phyloP scores from a whole-genome alignment of 2,329 filamentous ascomycete species.

The Nigrospora oryzae region DNA sequence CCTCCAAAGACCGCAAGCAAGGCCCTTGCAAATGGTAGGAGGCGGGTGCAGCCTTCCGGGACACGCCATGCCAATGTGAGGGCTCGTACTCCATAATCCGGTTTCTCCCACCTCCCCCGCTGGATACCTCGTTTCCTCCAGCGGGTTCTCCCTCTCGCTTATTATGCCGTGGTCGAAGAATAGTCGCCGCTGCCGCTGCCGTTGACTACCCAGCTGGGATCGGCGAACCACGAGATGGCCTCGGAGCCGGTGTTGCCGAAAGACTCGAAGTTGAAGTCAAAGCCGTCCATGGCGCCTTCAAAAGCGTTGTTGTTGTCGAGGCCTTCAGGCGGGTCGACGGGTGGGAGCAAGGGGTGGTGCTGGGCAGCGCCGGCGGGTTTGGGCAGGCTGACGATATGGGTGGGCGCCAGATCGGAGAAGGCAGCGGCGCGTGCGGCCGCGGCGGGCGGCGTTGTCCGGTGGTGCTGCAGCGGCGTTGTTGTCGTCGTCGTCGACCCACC shows the following conservation, averaged over 20 bases:
- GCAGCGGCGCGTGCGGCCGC: conserved; percentile 11
- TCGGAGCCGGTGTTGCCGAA: conserved; percentile 28
- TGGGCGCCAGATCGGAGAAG: conserved; percentile 11
- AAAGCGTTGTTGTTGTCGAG: conserved; percentile 42
- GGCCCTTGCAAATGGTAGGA: too few species aligned
- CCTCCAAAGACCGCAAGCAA: too few species aligned
- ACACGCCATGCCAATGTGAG: too few species aligned
- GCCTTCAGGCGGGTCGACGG: conserved; percentile 23
- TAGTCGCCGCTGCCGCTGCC: conserved; percentile 17
- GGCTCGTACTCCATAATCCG: too few species aligned
- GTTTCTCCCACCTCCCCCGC: too few species aligned
- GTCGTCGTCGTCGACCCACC: conserved; percentile 15
- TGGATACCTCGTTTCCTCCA: too few species aligned
- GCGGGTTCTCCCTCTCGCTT: too few species aligned
- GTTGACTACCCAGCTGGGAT: background rate
- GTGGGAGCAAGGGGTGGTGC: conserved; percentile 18
- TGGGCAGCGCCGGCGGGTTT: conserved; percentile 18
- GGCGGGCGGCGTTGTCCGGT: conserved; percentile 7
- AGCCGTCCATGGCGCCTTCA: conserved; percentile 36
- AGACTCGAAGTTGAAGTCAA: conserved; percentile 35
- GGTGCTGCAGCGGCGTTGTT: conserved; percentile 7
- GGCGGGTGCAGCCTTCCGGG: too few species aligned
- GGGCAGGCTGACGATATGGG: conserved; percentile 14
- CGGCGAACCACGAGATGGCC: conserved; percentile 21
- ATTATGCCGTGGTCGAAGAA: too few species aligned